These are phyloP conservation scores for Barnettozyma siamensis DNA, from an alignment of 805 yeast genomes.

Conservation along the genomic window DNA sequence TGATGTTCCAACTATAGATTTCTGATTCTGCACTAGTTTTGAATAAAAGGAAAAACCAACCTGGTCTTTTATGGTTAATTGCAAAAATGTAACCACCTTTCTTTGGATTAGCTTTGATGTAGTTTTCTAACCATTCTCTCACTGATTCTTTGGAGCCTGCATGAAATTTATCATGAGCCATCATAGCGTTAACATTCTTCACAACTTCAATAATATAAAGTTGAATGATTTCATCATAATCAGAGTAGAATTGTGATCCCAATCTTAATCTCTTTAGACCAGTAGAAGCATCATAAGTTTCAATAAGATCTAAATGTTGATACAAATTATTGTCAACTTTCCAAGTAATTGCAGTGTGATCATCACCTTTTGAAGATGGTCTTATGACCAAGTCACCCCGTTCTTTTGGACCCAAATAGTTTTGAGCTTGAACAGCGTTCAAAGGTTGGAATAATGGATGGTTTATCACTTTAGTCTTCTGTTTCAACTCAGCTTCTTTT, in stretches of 20 bases:
- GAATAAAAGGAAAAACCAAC: constrained; percentile 86
- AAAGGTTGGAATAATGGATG: constrained; percentile 88
- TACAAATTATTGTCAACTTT: constrained; percentile 86
- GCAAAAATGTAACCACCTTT: constrained; percentile 89
- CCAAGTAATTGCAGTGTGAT: constrained; percentile 92
- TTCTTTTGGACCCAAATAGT: constrained; percentile 77
- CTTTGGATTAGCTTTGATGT: constrained; percentile 85
- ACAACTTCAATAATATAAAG: constrained; percentile 82
- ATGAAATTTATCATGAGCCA: constrained; percentile 82
- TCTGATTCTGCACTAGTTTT: constrained; percentile 68
- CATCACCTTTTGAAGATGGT: constrained; percentile 87
- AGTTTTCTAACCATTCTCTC: constrained; percentile 79
- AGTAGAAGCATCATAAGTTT: constrained; percentile 31
- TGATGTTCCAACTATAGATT: constrained; percentile 83
- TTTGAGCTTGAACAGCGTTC: constrained; percentile 86
- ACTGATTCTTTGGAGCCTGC: constrained; percentile 76
- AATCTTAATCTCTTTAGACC: constrained; percentile 44
- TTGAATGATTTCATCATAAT: constrained; percentile 88
- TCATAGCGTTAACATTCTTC: constrained; percentile 77
- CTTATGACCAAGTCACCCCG: constrained; percentile 92
- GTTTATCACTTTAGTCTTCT: constrained; percentile 66
- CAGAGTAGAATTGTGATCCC: constrained; percentile 42
- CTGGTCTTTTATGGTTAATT: constrained; percentile 85
- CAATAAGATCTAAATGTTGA: constrained; percentile 87
- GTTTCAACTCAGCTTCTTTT: constrained; percentile 55